A percentile compares a stretch with the other conserved stretches of the same genome.
These are phyloP conservation scores for Yarrowia sp. DNA, from an alignment of 805 yeast species.

Conservation along the genomic window DNA sequence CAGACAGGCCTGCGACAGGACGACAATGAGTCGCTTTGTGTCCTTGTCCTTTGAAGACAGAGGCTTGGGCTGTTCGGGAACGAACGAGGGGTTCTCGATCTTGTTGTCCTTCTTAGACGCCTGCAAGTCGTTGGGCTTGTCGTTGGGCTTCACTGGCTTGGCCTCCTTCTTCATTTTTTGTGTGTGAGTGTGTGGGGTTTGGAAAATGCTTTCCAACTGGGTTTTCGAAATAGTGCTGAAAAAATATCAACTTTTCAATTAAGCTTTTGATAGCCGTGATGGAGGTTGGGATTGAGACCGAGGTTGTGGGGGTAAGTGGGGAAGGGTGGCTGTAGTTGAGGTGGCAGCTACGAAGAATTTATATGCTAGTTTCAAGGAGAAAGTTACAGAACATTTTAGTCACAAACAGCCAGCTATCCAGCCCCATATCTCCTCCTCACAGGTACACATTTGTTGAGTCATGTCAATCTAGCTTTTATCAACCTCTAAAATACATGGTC, in stretches of 20 bases:
- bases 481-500: neutral
- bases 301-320: too few relatives aligned
- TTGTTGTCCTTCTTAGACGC: conserved; percentile 30
- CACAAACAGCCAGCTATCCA: neutral
- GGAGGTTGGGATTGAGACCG: neutral
- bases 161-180: conserved; percentile 17
- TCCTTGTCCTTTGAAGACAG: conserved; percentile 79
- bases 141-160: conserved; percentile 1
- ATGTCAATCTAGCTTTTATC: neutral
- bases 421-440: neutral
- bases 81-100: conserved; percentile 59
- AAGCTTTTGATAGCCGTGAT: conserved; percentile 19
- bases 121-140: conserved; percentile 34
- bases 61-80: conserved; percentile 82
- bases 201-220: neutral
- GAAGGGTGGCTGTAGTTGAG: too few relatives aligned
- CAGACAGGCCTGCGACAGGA: conserved; percentile 90
- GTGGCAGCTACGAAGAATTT: too few relatives aligned
- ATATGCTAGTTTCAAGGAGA: too few relatives aligned
- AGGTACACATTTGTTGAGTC: neutral
- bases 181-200: neutral
- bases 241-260: conserved; percentile 12
- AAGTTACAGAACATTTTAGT: too few relatives aligned
- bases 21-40: conserved; percentile 86
- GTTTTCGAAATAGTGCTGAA: conserved; percentile 3